Evolutionary conservation across 2,329 filamentous ascomycete species (phyloP), one percentile per base, ranked within the genome.

Genomic region (Alternaria panax): DNA sequence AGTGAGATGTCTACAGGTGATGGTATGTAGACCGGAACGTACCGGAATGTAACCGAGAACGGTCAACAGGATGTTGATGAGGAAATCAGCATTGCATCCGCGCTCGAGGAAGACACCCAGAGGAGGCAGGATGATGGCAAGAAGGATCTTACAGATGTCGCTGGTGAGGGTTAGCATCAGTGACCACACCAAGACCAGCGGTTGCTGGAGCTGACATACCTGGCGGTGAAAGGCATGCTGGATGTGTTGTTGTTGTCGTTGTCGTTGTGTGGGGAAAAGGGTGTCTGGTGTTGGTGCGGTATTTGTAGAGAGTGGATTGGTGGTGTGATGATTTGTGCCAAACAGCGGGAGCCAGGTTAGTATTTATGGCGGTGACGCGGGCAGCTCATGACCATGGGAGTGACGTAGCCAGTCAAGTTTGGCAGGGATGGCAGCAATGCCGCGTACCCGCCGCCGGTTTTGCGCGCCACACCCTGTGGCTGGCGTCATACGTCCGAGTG

Each of bases 31-130:
- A 34, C 40, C 42, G 57, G 45, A 53, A 69, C 72, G 36, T 66
- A 76, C 91, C 66, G 90, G 90, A 74, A 93, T 86, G 80, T 82
- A 80, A 75, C 78, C 76, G 22, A 78, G 69, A 56, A 75, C 68
- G 71, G 92, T 96, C 81, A 96, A 83, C 75, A 93, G 86, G 80
- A 96, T 92, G 89, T 96, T 96, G 87, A 97, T 96, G 81, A 94
- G 84, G 75, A 97, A 84, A 78, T 96, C 92, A 69, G 89, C 88
- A 77, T 90, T 90, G 83, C 93, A 96, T 74, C 93, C 93, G 71
- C 90, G 88, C 89, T 97, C 93, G 70, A 97, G 91, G 87, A 96
- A 95, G 79, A 97, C 93, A 83, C 93, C 93, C 56, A 97, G 82
- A 78, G 93, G 93, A 57, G 93, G 93, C 67, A 97, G 88, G 83